These are phyloP conservation scores for Auriscalpium microsporum DNA, from an alignment of 768 basidiomycete species.

Conservation along the genomic window DNA sequence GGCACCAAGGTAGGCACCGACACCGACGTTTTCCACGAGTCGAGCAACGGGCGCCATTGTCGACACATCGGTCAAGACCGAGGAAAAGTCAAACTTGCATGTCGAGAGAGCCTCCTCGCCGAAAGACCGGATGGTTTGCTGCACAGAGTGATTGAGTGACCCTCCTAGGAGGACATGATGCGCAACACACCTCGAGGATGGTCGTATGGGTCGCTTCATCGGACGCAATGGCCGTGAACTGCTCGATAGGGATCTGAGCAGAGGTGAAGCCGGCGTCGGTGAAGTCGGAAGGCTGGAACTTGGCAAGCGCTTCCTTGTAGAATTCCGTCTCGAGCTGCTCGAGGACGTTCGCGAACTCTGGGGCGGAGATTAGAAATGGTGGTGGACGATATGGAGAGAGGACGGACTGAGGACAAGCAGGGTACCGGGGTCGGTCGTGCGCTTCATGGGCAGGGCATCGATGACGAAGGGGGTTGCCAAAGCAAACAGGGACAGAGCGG, in stretches of 20 bases:
- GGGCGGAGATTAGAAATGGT: constrained; percentile 10
- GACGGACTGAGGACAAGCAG: constrained; percentile 50
- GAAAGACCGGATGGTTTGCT: constrained; percentile 44
- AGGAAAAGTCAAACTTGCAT: constrained; percentile 64
- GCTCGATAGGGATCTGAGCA: constrained; percentile 45
- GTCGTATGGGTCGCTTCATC: constrained; percentile 58
- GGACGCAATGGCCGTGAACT: constrained; percentile 47
- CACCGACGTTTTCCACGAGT: constrained; percentile 68
- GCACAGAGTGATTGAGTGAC: background rate
- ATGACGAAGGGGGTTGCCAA: constrained; percentile 35
- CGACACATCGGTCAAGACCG: constrained; percentile 52
- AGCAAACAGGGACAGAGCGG: constrained; percentile 29
- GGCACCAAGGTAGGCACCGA: constrained; percentile 69
- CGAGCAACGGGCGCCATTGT: constrained; percentile 69
- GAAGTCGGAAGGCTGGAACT: constrained; percentile 62
- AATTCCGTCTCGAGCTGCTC: constrained; percentile 67
- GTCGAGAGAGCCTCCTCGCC: constrained; percentile 44
- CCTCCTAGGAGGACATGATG: no score
- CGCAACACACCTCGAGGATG: constrained; percentile 38
- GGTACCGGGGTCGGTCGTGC: constrained; percentile 28
- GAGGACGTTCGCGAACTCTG: constrained; percentile 70
- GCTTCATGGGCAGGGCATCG: constrained; percentile 41
- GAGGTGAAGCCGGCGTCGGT: constrained; percentile 53
- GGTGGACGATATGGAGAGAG: constrained; percentile 11
- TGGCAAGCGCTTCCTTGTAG: constrained; percentile 55